Percentiles rank a stretch among this genome's conserved stretches.
These are phyloP conservation scores for Saitoella complicata DNA, from an alignment of 805 yeast species.

Conservation along the genomic window DNA sequence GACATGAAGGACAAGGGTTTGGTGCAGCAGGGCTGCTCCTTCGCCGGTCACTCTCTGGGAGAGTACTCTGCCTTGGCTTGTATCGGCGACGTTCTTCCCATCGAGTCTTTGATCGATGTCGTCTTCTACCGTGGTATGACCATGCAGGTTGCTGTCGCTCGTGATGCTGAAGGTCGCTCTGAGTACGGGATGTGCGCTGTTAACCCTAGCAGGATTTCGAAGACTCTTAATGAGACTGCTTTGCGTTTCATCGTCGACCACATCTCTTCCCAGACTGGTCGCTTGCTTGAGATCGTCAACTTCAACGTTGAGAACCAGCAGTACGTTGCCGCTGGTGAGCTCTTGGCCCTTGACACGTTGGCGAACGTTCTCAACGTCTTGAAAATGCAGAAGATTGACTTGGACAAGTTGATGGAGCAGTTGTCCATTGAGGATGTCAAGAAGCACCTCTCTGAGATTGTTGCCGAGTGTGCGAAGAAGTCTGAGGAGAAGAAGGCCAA, in stretches of 20 bases:
- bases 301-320: conserved; percentile 96
- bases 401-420: conserved; percentile 68
- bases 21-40: conserved; percentile 81
- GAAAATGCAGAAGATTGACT: conserved; percentile 87
- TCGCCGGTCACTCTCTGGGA: conserved; percentile 99
- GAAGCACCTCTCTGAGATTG: conserved; percentile 75
- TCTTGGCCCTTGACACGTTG: conserved; percentile 84
- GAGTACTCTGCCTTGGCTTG: conserved; percentile 97
- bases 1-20: conserved; percentile 93
- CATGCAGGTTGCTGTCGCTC: conserved; percentile 99
- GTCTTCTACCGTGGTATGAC: conserved; percentile 98
- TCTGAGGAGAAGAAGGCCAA: conserved; percentile 87
- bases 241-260: conserved; percentile 86
- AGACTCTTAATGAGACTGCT: conserved; percentile 84
- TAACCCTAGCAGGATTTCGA: conserved; percentile 82
- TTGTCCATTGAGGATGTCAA: conserved; percentile 77
- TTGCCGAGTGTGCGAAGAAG: conserved; percentile 67
- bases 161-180: conserved; percentile 88
- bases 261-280: conserved; percentile 64
- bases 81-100: conserved; percentile 96
- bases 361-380: conserved; percentile 85
- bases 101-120: conserved; percentile 38
- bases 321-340: conserved; percentile 97
- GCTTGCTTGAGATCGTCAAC: conserved; percentile 96
- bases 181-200: conserved; percentile 99